phyloP scores from a whole-genome alignment of 1,284 basidiomycete genomes.

The Rhodofomes roseus region DNA sequence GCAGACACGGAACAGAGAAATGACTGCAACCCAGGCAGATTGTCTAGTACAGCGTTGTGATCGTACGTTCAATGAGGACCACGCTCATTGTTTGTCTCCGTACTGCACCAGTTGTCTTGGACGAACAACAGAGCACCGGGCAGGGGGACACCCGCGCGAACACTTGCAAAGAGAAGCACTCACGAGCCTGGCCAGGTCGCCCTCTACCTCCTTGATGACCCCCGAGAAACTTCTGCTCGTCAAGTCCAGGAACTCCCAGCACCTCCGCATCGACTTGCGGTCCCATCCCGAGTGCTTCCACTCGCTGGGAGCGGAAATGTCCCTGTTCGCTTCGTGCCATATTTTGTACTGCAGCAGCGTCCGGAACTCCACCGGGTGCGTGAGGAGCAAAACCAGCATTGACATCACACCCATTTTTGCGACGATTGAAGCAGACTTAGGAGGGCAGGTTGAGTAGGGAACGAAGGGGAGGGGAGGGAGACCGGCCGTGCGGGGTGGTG shows the following conservation, averaged over 20 bases:
- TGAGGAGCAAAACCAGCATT: constrained; percentile 59
- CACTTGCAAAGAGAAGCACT: constrained; percentile 31
- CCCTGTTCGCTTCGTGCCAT: constrained; percentile 76
- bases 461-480: background rate
- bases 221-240: constrained; percentile 91
- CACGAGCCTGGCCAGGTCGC: constrained; percentile 89
- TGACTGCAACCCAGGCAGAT: no score
- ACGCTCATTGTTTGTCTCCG: no score
- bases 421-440: constrained; percentile 1
- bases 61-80: no score
- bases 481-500: background rate
- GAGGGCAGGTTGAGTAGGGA: constrained; percentile 1
- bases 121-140: background rate
- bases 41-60: no score
- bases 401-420: constrained; percentile 32
- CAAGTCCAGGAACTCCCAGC: constrained; percentile 88
- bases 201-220: constrained; percentile 96
- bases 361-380: constrained; percentile 76
- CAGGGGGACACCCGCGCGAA: background rate
- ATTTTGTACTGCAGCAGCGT: constrained; percentile 76
- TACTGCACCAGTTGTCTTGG: background rate
- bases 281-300: constrained; percentile 80
- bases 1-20: background rate
- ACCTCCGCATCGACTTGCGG: constrained; percentile 79
- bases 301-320: constrained; percentile 72